Evolutionary conservation across 148 eudicot genomes (phyloP).

Genomic region (Nyssa sinensis): DNA sequence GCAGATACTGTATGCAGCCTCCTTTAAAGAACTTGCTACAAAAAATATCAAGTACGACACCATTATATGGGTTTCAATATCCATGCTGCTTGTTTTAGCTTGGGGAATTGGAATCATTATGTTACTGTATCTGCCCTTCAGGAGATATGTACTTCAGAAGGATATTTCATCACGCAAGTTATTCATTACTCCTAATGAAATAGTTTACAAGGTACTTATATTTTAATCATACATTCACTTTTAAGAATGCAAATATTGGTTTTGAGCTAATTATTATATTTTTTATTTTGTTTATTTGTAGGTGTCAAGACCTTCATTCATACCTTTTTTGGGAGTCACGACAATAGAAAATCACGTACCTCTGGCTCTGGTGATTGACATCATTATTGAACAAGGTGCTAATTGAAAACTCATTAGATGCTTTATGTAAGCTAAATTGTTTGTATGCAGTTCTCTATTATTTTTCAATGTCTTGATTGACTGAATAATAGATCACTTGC

Average conservation of each 20-base stretch:
- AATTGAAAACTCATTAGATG: not conserved
- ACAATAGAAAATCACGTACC: conserved; percentile 64
- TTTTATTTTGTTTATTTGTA: conserved; percentile 23
- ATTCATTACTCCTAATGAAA: conserved; percentile 65
- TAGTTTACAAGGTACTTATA: conserved; percentile 69
- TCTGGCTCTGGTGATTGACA: conserved; percentile 61
- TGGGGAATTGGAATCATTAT: conserved; percentile 84
- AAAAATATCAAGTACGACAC: conserved; percentile 63
- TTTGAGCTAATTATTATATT: not conserved
- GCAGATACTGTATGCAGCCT: conserved; percentile 65
- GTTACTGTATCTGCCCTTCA: conserved; percentile 71
- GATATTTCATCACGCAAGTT: conserved; percentile 72
- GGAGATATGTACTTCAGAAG: conserved; percentile 74
- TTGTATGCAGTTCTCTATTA: not conserved
- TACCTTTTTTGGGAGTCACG: conserved; percentile 67
- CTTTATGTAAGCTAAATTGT: not conserved
- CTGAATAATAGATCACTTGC: too few relatives aligned
- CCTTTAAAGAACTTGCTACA: conserved; percentile 72
- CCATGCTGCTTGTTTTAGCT: conserved; percentile 77
- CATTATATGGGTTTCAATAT: conserved; percentile 79
- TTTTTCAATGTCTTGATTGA: too few relatives aligned
- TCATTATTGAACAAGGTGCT: conserved; percentile 87
- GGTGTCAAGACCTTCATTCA: conserved; percentile 77
- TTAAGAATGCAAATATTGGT: not conserved
- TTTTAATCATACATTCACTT: not conserved